phyloP scores from a whole-genome alignment of 495 filamentous ascomycete species.

The Oleoguttula mirabilis region DNA sequence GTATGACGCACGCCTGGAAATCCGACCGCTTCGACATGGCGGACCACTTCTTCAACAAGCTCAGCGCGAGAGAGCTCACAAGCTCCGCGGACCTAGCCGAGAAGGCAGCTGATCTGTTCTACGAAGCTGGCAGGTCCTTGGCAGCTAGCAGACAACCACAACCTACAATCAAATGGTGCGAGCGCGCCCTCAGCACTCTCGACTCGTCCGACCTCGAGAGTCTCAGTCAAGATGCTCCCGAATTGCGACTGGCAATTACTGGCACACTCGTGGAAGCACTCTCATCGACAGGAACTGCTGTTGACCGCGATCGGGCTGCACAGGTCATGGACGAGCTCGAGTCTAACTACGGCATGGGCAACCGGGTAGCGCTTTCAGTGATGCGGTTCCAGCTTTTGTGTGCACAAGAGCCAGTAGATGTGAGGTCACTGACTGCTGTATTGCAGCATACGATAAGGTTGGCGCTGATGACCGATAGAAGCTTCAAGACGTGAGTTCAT shows the following conservation, averaged over 20 bases:
- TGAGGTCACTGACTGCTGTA: constrained; percentile 18
- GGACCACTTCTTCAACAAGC: constrained; percentile 60
- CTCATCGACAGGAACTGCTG: constrained; percentile 24
- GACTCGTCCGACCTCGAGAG: constrained; percentile 41
- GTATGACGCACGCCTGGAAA: constrained; percentile 53
- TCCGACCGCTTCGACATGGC: constrained; percentile 60
- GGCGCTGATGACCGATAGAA: constrained; percentile 45
- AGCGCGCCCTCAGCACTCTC: constrained; percentile 51
- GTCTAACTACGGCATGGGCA: constrained; percentile 39
- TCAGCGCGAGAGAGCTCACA: constrained; percentile 26
- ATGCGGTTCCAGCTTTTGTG: constrained; percentile 55
- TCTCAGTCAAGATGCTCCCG: constrained; percentile 46
- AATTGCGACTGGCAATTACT: constrained; percentile 54
- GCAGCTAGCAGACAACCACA: constrained; percentile 40
- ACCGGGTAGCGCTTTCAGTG: constrained; percentile 52
- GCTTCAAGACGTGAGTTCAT: constrained; percentile 47
- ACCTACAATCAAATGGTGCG: constrained; percentile 59
- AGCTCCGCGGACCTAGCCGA: constrained; percentile 41
- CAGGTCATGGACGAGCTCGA: constrained; percentile 47
- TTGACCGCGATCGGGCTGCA: constrained; percentile 41
- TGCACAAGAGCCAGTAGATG: constrained; percentile 21
- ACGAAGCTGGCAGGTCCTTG: constrained; percentile 57
- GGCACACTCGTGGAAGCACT: constrained; percentile 30
- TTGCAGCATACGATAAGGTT: constrained; percentile 40
- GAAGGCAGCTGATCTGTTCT: constrained; percentile 56